Evolutionary conservation across 192 early-diverging fungal genomes (phyloP), one percentile per base, ranked within the genome.

Genomic region (Mortierella hygrophila): DNA sequence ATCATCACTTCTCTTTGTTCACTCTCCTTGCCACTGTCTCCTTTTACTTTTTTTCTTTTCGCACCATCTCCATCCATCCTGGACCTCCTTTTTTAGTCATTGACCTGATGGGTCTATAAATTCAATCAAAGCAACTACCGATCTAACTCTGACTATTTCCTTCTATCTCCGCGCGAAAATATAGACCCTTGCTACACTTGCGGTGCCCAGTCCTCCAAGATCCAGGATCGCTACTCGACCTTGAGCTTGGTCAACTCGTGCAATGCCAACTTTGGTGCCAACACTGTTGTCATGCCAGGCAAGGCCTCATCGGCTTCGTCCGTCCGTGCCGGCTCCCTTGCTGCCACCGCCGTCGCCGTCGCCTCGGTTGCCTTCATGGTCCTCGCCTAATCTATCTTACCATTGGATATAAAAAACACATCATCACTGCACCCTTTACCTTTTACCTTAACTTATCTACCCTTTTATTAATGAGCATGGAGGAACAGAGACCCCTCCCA

Each of bases 191-290:
- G 84, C 79, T 86, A 74, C 76, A 77, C 26, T 38, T 86, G 84
- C 65, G 84, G 84, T 74, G 75, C 79, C 63, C 76, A 86, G 79
- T 78, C 77, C 83, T 47, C 76, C 29, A 86, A 86, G 79, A 81
- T 81, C 18, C 78, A 81, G 76, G 75, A 74, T 10, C 75, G 79
- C 41, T 86, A 78, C 65, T 81, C 79, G 23, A 86, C 84, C 69
- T 23, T 18, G 26, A 86, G 77, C 21, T 55, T 86, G 57, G 84
- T 86, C 8, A 71, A 76, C 68, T 70, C 79, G 3, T 86, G 84
- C 79, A 86, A 86, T 73, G 75, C 63, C 63, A 80, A 86, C 79
- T 86, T 86, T 78, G 84, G 84, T 23, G 75, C 79, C 44, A 68
- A 47, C 70, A 86, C 84, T 32, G 84, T 86, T 52, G 68, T 60